Evolutionary conservation across 257 asterid genomes (phyloP).

Genomic region (Paraleonurus japonicus): DNA sequence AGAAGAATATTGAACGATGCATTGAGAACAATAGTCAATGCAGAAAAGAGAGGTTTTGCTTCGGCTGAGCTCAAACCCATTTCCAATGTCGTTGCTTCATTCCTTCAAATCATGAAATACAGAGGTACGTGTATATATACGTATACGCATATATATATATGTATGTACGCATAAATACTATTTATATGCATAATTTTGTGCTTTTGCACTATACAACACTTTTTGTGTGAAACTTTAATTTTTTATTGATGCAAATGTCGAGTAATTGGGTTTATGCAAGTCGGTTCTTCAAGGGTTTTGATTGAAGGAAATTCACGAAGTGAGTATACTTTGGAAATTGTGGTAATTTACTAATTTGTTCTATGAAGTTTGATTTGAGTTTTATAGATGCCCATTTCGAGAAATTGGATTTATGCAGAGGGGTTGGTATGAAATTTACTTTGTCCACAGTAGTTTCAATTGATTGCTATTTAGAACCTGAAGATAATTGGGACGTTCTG

Average conservation of each 20-base stretch:
- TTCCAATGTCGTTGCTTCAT: constrained; percentile 76
- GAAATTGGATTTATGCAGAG: constrained; percentile 6
- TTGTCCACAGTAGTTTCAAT: constrained; percentile 1
- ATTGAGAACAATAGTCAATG: constrained; percentile 81
- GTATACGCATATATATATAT: no score
- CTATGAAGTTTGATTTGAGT: not conserved
- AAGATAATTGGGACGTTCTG: not conserved
- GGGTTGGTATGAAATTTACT: not conserved
- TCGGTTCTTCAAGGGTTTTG: constrained; percentile 1
- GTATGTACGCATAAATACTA: not conserved
- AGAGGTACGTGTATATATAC: constrained; percentile 45
- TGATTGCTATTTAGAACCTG: not conserved
- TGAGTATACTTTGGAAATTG: not conserved
- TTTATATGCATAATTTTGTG: not conserved
- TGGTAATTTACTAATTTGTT: not conserved
- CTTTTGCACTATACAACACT: not conserved
- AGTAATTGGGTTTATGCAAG: constrained; percentile 5
- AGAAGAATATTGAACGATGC: constrained; percentile 87
- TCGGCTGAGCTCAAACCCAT: constrained; percentile 77
- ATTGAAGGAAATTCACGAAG: not conserved
- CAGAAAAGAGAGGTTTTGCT: constrained; percentile 88
- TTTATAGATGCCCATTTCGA: not conserved
- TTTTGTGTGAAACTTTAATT: not conserved
- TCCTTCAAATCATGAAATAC: constrained; percentile 91
- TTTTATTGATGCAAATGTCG: constrained; percentile 3